Conservation (phyloP, 176 grass and related monocot genomes). For the Puya raimondii region DNA sequence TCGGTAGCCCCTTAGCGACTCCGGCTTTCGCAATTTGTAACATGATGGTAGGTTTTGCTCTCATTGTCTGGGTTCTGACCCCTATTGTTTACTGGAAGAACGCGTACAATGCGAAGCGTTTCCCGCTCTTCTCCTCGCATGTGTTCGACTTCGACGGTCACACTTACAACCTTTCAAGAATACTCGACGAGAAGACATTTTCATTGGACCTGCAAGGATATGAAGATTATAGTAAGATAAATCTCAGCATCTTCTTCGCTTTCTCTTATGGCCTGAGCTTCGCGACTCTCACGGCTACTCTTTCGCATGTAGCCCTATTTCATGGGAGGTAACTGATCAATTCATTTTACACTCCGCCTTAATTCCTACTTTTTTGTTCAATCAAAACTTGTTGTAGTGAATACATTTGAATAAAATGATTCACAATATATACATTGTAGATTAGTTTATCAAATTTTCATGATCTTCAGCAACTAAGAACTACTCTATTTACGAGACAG, state of each 20-base stretch:
- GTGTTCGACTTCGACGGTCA: slow-evolving; percentile 48
- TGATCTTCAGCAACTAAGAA: too few relatives aligned
- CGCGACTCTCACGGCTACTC: slow-evolving; percentile 1
- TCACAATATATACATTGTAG: too few relatives aligned
- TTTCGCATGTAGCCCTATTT: slow-evolving; percentile 10
- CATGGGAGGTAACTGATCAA: slow-evolving; percentile 6
- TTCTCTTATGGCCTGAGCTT: slow-evolving; percentile 1
- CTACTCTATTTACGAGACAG: too few relatives aligned
- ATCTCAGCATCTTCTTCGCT: slow-evolving; percentile 11
- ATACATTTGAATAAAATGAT: neutral
- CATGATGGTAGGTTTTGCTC: slow-evolving; percentile 46
- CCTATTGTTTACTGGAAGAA: slow-evolving; percentile 58
- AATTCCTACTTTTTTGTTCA: neutral
- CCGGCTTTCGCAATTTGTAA: slow-evolving; percentile 40
- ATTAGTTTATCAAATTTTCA: too few relatives aligned
- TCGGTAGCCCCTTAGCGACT: slow-evolving; percentile 15
- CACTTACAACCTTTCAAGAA: slow-evolving; percentile 39
- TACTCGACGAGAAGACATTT: slow-evolving; percentile 45
- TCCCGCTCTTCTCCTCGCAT: slow-evolving; percentile 44
- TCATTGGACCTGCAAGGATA: slow-evolving; percentile 46
- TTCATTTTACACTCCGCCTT: neutral
- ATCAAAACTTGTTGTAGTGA: too few relatives aligned
- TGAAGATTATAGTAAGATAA: slow-evolving; percentile 38
- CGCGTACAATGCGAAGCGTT: slow-evolving; percentile 37
- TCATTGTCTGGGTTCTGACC: slow-evolving; percentile 41